Conservation (phyloP, 768 basidiomycete genomes). For the Pleurotus ostreatus region DNA sequence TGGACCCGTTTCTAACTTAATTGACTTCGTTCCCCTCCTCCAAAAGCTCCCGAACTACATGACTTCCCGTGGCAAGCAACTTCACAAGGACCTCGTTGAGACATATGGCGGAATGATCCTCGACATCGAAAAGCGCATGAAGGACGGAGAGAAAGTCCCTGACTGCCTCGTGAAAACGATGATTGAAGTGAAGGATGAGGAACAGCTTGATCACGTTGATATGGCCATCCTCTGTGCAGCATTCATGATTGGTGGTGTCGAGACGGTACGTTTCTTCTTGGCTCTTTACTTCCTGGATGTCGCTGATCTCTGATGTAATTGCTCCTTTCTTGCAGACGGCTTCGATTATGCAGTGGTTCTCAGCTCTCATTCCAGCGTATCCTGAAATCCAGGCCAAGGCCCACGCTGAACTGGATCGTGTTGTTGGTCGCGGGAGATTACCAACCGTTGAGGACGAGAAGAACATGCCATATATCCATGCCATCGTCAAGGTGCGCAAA, state of each 20-base stretch:
- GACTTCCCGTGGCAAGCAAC: slow-evolving; percentile 31
- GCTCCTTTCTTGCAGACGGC: slow-evolving; percentile 22
- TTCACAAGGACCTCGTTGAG: slow-evolving; percentile 33
- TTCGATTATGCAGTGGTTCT: slow-evolving; percentile 35
- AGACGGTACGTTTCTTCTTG: slow-evolving; percentile 27
- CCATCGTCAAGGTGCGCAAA: slow-evolving; percentile 25
- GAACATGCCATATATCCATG: slow-evolving; percentile 31
- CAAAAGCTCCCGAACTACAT: slow-evolving; percentile 35
- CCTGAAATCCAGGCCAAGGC: slow-evolving; percentile 23
- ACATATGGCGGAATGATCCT: slow-evolving; percentile 36
- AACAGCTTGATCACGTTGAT: slow-evolving; percentile 33
- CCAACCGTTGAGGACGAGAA: slow-evolving; percentile 28
- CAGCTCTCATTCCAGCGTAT: slow-evolving; percentile 28
- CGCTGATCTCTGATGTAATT: neutral
- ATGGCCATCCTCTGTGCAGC: slow-evolving; percentile 35
- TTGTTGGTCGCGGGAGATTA: slow-evolving; percentile 24
- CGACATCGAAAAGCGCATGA: slow-evolving; percentile 30
- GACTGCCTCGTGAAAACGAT: slow-evolving; percentile 40
- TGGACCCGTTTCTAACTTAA: slow-evolving; percentile 40
- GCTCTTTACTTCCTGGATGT: neutral
- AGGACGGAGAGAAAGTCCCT: slow-evolving; percentile 32
- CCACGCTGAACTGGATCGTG: slow-evolving; percentile 25
- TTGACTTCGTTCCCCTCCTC: slow-evolving; percentile 40
- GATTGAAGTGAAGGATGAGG: slow-evolving; percentile 27
- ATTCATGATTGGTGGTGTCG: slow-evolving; percentile 44